Percentiles rank a stretch among this genome's conserved stretches.
Conservation (phyloP, 768 basidiomycete species). For the Lentinula edodes region DNA sequence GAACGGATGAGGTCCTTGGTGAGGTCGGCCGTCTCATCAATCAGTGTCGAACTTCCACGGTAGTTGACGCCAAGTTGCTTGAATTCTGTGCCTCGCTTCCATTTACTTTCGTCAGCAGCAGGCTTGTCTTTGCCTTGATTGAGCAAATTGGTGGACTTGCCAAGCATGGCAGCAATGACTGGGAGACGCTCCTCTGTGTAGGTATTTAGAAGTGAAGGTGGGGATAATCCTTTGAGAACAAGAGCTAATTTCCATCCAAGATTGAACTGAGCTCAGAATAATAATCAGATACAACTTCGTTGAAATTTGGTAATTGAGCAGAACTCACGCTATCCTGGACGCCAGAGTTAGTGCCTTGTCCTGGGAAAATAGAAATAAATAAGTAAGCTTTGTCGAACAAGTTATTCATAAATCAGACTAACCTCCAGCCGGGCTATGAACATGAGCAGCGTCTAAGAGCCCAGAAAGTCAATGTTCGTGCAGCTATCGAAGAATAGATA, state of each 20-base stretch:
- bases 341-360: constrained; percentile 23
- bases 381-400: too few species aligned
- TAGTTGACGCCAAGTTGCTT: constrained; percentile 49
- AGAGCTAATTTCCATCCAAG: constrained; percentile 26
- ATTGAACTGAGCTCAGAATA: constrained; percentile 13
- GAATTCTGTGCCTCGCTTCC: constrained; percentile 19
- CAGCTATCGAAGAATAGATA: neutral
- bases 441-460: constrained; percentile 36
- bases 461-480: neutral
- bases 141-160: constrained; percentile 14
- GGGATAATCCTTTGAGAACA: constrained; percentile 14
- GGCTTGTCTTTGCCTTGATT: constrained; percentile 5
- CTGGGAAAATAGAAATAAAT: constrained; percentile 3
- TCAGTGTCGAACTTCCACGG: constrained; percentile 41
- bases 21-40: constrained; percentile 28
- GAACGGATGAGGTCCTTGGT: constrained; percentile 7
- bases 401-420: constrained; percentile 10
- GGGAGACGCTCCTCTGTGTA: constrained; percentile 24
- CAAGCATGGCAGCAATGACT: constrained; percentile 23
- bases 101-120: constrained; percentile 8
- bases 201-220: constrained; percentile 15
- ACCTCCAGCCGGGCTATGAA: constrained; percentile 29
- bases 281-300: neutral
- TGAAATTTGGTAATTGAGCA: neutral
- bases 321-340: constrained; percentile 26